A percentile compares a stretch with the other conserved stretches of the same genome.
Conservation (phyloP, 2,329 filamentous ascomycete genomes). For the Orbilia oligospora region DNA sequence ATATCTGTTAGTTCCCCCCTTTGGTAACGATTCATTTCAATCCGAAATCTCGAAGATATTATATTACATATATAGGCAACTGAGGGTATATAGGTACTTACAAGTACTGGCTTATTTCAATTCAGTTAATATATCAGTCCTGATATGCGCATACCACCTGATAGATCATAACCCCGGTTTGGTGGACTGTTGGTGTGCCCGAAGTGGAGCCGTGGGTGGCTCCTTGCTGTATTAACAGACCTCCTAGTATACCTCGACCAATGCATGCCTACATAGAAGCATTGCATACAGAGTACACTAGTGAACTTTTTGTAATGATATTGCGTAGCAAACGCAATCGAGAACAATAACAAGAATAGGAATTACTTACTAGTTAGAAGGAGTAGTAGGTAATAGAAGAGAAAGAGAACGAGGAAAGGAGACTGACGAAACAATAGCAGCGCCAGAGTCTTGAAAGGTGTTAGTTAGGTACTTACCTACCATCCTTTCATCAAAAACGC, state of each 20-base stretch:
- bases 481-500: slow-evolving; percentile 31
- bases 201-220: slow-evolving; percentile 42
- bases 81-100: neutral
- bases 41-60: slow-evolving; percentile 6
- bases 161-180: slow-evolving; percentile 38
- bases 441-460: slow-evolving; percentile 40
- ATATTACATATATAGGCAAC: neutral
- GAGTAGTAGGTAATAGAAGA: neutral
- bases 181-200: slow-evolving; percentile 37
- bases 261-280: neutral
- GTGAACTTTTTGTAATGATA: neutral
- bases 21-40: slow-evolving; percentile 8
- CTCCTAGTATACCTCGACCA: neutral
- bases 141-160: slow-evolving; percentile 14
- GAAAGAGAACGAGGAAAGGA: slow-evolving; percentile 3
- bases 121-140: neutral
- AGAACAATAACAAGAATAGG: neutral
- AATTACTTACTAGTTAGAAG: neutral
- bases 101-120: neutral
- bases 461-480: neutral
- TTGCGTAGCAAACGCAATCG: slow-evolving; percentile 13
- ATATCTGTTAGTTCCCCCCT: neutral
- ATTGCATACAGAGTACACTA: neutral
- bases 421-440: slow-evolving; percentile 42
- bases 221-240: slow-evolving; percentile 13